Base-by-base conservation (phyloP, 1,139 yeast genomes). In the Diutina sp. region DNA sequence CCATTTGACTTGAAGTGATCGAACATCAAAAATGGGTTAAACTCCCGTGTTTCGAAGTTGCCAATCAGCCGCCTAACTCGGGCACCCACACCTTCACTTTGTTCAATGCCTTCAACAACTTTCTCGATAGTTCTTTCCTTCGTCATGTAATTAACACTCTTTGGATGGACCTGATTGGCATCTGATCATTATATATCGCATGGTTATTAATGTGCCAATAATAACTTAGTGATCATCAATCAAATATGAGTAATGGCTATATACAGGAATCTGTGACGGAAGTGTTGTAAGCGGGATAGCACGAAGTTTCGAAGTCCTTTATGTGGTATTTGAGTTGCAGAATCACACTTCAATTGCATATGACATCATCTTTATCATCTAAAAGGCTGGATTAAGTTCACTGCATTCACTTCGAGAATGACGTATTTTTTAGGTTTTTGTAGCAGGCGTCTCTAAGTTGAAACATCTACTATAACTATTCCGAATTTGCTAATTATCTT, bases 51-150 rank as follows among this genome's bases (percentile, higher is more conserved):
- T 47, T 77, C 71, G 69, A 75, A 72, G 7, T 84, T 78, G 25
- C 97, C 97, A 60, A 90, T 83, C 8, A 95, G 83, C 63, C 97
- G 77, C 65, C 95, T 78, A 12, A 90, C 97, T 46, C 77, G 71
- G 46, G 96, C 96, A 18, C 96, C 97, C 46, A 78, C 93, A 61
- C 97, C 97, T 71, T 90, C 97, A 18, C 86, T 76, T 67, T 87
- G 91, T 65, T 88, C 90, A 55, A 79, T 65, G 38, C 25, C 51
- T n/a, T 28, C 32, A 14, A 48, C 38, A 21, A 48, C 38, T n/a
- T 29, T 28, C 29, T 48, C 12, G n/a, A 48, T 48, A 9, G 51
- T 14, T 29, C 51, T 28, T n/a, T n/a, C 25, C 46, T 44, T 44
- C 21, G 46, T 35, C 41, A 35, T 35, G n/a, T 12, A n/a, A 5